Percentiles rank a stretch among this genome's conserved stretches.
Conservation (phyloP, 495 filamentous ascomycete species). For the Lophiostoma macrostomum region DNA sequence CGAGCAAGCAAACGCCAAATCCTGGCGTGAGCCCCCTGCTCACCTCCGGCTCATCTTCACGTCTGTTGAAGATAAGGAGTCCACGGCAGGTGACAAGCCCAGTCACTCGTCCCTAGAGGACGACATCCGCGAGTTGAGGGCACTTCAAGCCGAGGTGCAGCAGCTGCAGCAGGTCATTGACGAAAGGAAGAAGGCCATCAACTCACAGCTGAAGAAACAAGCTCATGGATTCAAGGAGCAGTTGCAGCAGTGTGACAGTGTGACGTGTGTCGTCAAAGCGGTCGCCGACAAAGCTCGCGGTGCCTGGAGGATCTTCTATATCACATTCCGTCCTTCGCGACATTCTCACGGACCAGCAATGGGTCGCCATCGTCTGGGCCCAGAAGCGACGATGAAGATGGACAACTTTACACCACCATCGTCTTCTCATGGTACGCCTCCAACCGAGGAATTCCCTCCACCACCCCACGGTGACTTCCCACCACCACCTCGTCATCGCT, state of each 20-base stretch:
- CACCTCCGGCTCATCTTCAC: conserved; percentile 24
- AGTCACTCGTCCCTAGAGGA: conserved; percentile 15
- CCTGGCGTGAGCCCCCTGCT: conserved; percentile 32
- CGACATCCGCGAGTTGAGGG: conserved; percentile 37
- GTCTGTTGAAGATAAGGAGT: not conserved
- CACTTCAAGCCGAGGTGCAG: conserved; percentile 33
- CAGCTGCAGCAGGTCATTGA: conserved; percentile 31
- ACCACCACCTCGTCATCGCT: not conserved
- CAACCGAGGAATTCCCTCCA: too few relatives aligned
- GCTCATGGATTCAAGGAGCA: conserved; percentile 31
- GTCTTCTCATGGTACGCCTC: too few relatives aligned
- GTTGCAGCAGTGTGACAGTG: conserved; percentile 40
- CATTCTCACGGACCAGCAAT: conserved; percentile 13
- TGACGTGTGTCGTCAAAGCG: conserved; percentile 36
- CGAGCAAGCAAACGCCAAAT: conserved; percentile 14
- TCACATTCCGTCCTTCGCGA: conserved; percentile 20
- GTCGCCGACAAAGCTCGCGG: conserved; percentile 32
- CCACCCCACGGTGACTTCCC: conserved; percentile 2
- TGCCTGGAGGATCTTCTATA: conserved; percentile 26
- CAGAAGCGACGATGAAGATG: conserved; percentile 19
- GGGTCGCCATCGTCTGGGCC: too few relatives aligned
- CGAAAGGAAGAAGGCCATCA: conserved; percentile 33
- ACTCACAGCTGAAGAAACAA: conserved; percentile 28
- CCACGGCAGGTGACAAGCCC: not conserved
- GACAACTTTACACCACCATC: too few relatives aligned